Evolutionary conservation across 805 yeast genomes (phyloP), one percentile per base, ranked within the genome.

Genomic region (Kuraishia borneana): DNA sequence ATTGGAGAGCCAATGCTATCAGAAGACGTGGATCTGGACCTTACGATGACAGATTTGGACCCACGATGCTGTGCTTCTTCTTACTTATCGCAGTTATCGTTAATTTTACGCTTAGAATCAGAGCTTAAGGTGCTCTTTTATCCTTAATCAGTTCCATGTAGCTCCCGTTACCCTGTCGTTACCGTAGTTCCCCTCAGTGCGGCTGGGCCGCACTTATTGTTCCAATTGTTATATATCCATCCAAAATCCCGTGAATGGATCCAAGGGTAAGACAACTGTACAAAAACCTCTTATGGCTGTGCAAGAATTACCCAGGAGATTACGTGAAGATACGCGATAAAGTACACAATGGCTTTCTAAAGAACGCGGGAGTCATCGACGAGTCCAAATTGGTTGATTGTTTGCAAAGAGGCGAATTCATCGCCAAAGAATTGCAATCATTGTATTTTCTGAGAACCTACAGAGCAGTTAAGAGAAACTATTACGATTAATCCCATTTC

Each of bases 1-100:
- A 92, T 60, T 94, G 98, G 98, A 83, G 99, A 67, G 98, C 98
- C 2, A 85, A 88, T 54, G 98, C 98, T 39, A 92, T 92, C 46
- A 79, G 99, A 60, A 73, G 89, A 61, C 79, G 97, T 60, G 98
- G 98, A 28, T 76, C 95, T 10, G 98, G 98, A 32, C 98, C 98
- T n/a, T 92, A 92, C 55, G 99, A 92, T 53, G 99, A 92, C 60
- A 76, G 98, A 54, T 80, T 92, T 46, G 99, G 99, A 30, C 98
- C 99, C 31, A 94, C 99, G 12, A 79, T 89, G 83, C 71, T 92
- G 48, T 92, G 98, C 63, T 70, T 89, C 65, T 92, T 92, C 64
- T 68, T 92, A 50, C 67, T 92, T 43, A 75, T 87, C 32, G 96
- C 99, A 1, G 96, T 92, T 34, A 80, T 92, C 30, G 83, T 92